Evolutionary conservation across 1,284 basidiomycete species (phyloP).

Genomic region (Trichosporon ovoides): DNA sequence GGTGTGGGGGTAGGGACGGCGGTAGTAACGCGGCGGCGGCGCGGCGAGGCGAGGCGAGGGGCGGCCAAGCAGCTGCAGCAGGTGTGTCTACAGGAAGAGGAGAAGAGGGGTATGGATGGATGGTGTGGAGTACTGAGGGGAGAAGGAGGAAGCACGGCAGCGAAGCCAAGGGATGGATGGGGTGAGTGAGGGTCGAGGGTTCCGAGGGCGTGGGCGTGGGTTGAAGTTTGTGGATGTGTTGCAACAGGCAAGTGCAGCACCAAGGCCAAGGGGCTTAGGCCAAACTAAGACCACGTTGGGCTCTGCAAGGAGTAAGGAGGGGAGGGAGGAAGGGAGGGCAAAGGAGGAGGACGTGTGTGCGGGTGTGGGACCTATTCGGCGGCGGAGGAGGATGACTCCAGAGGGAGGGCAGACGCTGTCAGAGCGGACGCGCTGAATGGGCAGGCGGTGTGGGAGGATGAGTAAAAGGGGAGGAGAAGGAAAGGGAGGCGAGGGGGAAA

Average conservation of each 20-base stretch:
- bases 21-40: conserved; percentile 8
- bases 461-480: conserved; percentile 4
- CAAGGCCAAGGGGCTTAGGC: background rate
- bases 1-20: background rate
- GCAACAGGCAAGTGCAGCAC: background rate
- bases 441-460: background rate
- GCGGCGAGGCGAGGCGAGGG: too few species aligned
- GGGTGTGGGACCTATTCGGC: background rate
- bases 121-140: too few species aligned
- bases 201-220: background rate
- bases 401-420: conserved; percentile 6
- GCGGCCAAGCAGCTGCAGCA: background rate
- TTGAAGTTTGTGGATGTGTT: background rate
- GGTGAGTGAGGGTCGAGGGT: background rate
- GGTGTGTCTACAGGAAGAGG: background rate
- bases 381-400: conserved; percentile 6
- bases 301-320: too few species aligned
- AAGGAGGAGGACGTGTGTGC: too few species aligned
- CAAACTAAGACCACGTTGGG: conserved; percentile 5
- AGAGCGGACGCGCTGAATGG: conserved; percentile 3
- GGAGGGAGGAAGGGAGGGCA: too few species aligned
- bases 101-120: background rate
- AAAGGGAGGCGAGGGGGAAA: conserved; percentile 4
- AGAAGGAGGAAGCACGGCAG: background rate
- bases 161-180: background rate